Evolutionary conservation across 2,329 filamentous ascomycete species (phyloP), one percentile per base, ranked within the genome.

Genomic region (Fusarium liriodendri): DNA sequence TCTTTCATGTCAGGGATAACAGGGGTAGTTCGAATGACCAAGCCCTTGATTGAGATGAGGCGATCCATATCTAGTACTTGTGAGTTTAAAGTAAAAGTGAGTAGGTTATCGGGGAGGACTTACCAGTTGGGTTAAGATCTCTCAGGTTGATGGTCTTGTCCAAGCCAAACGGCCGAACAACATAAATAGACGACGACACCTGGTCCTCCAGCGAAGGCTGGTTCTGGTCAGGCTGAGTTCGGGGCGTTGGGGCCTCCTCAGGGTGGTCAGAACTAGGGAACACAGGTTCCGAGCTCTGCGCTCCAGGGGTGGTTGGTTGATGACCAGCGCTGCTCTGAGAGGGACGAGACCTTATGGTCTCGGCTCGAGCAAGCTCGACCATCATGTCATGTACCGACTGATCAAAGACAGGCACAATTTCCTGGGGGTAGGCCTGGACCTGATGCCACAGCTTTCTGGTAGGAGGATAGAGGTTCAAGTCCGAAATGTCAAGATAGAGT

Each of bases 1-100:
- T 98, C 94, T 84, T 97, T 98, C 97, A 99, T 99, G 79, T 99
- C 97, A 1, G 97, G 97, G 74, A 99, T 98, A 74, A 99, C 94
- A 1, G 97, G 95, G 0, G 97, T 98, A 4, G 97, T 94, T 71
- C 97, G 92, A 79, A 99, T 99, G 70, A 99, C 97, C 18, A 99
- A 88, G 54, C 97, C 97, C 84, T 98, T 99, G 83, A 99, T 92
- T 75, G 93, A 94, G 75, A 99, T 93, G 74, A 99, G 89, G 80
- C 97, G 97, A 84, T 99, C 97, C 90, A 98, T 98, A 80, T 98
- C 95, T 89, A 76, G 13, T 54, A 35, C 6, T n/a, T 45, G 62
- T 78, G 37, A 78, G 70, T 55, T 66, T 47, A 59, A 38, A 14
- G 57, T 7, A 1, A 29, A 6, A 22, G 20, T 3, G 10, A 29